Evolutionary conservation across 2,329 filamentous ascomycete genomes (phyloP).

Genomic region (Penicillium sp.): DNA sequence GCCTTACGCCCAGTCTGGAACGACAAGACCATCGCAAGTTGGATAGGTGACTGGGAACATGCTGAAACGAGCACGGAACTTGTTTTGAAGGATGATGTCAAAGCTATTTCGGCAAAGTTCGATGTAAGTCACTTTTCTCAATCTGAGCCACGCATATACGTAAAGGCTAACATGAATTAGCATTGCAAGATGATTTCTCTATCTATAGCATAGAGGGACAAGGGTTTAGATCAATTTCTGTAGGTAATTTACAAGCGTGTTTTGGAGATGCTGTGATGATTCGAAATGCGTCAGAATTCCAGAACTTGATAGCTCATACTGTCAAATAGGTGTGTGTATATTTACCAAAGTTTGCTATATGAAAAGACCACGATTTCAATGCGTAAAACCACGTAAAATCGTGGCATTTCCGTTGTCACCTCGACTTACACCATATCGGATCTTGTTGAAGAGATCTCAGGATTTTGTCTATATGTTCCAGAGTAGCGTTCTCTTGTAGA

Average conservation of each 20-base stretch:
- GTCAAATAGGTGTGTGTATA: background rate
- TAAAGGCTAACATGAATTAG: background rate
- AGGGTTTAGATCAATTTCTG: background rate
- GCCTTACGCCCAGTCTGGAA: slow-evolving; percentile 3
- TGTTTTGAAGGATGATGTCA: background rate
- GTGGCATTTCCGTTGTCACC: too few relatives aligned
- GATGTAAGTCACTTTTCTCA: slow-evolving; percentile 6
- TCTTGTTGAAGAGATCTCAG: too few relatives aligned
- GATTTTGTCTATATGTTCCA: too few relatives aligned
- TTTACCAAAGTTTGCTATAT: background rate
- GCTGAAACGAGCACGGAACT: background rate
- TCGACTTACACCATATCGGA: too few relatives aligned
- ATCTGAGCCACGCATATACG: background rate
- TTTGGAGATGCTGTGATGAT: too few relatives aligned
- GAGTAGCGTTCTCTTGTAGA: too few relatives aligned
- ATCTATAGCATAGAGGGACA: slow-evolving; percentile 5
- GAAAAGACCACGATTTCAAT: background rate
- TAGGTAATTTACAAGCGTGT: too few relatives aligned
- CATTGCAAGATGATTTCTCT: slow-evolving; percentile 6
- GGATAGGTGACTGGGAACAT: slow-evolving; percentile 2
- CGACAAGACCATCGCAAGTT: background rate
- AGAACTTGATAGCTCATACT: background rate
- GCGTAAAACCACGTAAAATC: too few relatives aligned
- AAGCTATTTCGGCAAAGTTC: slow-evolving; percentile 5
- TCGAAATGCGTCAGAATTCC: too few relatives aligned